Conservation (phyloP, 2,329 filamentous ascomycete species). For the Microdochium nivale region DNA sequence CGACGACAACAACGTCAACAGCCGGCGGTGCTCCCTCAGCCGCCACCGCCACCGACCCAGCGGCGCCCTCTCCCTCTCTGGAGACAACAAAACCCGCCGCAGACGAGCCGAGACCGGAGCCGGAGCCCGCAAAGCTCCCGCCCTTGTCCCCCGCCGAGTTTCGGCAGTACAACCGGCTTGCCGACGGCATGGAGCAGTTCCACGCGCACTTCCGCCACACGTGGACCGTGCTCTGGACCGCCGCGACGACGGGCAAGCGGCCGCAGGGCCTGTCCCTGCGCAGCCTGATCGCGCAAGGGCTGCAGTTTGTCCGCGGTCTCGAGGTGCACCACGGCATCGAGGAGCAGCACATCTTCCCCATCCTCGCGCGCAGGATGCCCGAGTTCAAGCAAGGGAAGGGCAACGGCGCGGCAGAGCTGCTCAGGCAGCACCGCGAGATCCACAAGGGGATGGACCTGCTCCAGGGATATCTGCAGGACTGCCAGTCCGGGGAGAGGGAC, state of each 20-base stretch:
- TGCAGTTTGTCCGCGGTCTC: slow-evolving; percentile 65
- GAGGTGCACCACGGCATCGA: slow-evolving; percentile 75
- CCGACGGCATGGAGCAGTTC: slow-evolving; percentile 69
- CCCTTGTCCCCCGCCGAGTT: slow-evolving; percentile 61
- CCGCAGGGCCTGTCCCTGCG: slow-evolving; percentile 56
- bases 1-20: not conserved
- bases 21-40: not conserved
- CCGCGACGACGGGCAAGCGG: slow-evolving; percentile 50
- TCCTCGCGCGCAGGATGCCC: slow-evolving; percentile 69
- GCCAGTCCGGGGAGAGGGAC: slow-evolving; percentile 52
- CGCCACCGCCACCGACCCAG: not conserved
- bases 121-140: slow-evolving; percentile 34
- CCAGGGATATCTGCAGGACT: slow-evolving; percentile 55
- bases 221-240: slow-evolving; percentile 64
- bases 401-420: slow-evolving; percentile 46
- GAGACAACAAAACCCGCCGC: not conserved
- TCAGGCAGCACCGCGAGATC: slow-evolving; percentile 71
- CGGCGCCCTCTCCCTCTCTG: not conserved
- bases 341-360: slow-evolving; percentile 72
- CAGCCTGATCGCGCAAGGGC: slow-evolving; percentile 58
- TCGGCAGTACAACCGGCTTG: slow-evolving; percentile 60
- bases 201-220: slow-evolving; percentile 68
- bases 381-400: slow-evolving; percentile 47
- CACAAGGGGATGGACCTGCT: slow-evolving; percentile 66
- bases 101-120: slow-evolving; percentile 9